phyloP scores from a whole-genome alignment of 2,329 filamentous ascomycete genomes.

The Fusarium penzigii region DNA sequence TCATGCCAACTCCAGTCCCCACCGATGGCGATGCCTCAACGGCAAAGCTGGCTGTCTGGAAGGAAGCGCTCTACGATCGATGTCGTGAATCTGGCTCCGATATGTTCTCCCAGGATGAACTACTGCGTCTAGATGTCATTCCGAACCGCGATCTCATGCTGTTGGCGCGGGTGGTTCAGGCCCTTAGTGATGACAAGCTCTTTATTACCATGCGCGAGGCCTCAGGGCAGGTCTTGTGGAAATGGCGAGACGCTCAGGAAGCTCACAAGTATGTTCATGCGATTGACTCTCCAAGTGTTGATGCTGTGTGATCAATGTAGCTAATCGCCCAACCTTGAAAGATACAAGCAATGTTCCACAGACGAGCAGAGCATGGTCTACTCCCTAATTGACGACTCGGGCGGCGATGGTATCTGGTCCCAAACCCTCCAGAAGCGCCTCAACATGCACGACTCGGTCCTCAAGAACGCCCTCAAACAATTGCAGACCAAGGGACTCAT shows the following conservation, averaged over 20 bases:
- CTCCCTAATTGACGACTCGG: conserved; percentile 82
- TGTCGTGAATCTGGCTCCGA: conserved; percentile 51
- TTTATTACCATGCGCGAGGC: conserved; percentile 49
- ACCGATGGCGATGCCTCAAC: conserved; percentile 34
- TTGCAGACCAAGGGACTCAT: conserved; percentile 83
- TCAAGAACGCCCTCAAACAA: conserved; percentile 80
- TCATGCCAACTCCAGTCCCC: conserved; percentile 32
- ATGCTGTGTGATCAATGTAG: conserved; percentile 3
- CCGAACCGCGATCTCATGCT: conserved; percentile 56
- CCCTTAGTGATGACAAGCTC: conserved; percentile 60
- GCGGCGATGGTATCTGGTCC: conserved; percentile 86
- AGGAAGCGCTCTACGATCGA: conserved; percentile 58
- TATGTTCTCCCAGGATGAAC: conserved; percentile 60
- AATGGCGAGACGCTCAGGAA: conserved; percentile 59
- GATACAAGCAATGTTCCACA: conserved; percentile 60
- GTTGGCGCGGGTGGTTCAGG: conserved; percentile 57
- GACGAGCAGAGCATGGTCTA: conserved; percentile 86
- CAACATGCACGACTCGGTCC: conserved; percentile 79
- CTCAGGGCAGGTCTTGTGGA: conserved; percentile 50
- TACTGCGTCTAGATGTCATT: conserved; percentile 58
- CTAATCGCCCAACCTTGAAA: conserved; percentile 28
- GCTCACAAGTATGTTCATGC: conserved; percentile 56
- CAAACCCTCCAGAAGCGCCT: conserved; percentile 79
- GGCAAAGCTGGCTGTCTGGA: conserved; percentile 52
- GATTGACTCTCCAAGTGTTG: neutral